Evolutionary conservation across 257 asterid species (phyloP).

Genomic region (Solanum habrochaites): DNA sequence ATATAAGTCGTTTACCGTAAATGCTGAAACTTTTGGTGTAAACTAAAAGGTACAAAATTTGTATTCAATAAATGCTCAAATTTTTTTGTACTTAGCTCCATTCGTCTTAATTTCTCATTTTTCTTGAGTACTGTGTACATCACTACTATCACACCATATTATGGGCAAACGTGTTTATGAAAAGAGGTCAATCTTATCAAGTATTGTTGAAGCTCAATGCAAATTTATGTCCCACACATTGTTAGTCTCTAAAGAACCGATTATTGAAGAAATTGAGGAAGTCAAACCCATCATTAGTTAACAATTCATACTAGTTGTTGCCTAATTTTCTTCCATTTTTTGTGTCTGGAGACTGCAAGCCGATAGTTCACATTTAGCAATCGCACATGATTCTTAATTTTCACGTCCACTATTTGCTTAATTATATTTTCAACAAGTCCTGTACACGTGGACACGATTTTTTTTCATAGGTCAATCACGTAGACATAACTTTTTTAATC

Average conservation of each 20-base stretch:
- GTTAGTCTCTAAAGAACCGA: neutral
- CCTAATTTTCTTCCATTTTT: neutral
- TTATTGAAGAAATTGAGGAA: neutral
- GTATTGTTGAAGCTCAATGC: neutral
- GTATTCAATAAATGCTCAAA: neutral
- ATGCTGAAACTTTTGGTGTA: neutral
- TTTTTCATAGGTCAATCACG: neutral
- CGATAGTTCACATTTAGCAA: neutral
- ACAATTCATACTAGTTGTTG: slow-evolving; percentile 30
- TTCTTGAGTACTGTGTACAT: neutral
- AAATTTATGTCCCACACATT: slow-evolving; percentile 10
- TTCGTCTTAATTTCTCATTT: neutral
- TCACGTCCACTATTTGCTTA: neutral
- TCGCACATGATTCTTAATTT: neutral
- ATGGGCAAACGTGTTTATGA: neutral
- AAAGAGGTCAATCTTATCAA: neutral
- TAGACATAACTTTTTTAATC: neutral
- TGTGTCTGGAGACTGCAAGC: neutral
- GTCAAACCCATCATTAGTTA: neutral
- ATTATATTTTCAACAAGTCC: neutral
- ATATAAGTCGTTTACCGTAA: too few relatives aligned
- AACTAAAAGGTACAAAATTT: neutral
- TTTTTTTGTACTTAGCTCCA: neutral
- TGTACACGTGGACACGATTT: neutral
- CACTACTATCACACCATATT: neutral